These are phyloP conservation scores for Aspergillus novoparasiticus DNA, from an alignment of 2,329 filamentous ascomycete species.

Conservation along the genomic window DNA sequence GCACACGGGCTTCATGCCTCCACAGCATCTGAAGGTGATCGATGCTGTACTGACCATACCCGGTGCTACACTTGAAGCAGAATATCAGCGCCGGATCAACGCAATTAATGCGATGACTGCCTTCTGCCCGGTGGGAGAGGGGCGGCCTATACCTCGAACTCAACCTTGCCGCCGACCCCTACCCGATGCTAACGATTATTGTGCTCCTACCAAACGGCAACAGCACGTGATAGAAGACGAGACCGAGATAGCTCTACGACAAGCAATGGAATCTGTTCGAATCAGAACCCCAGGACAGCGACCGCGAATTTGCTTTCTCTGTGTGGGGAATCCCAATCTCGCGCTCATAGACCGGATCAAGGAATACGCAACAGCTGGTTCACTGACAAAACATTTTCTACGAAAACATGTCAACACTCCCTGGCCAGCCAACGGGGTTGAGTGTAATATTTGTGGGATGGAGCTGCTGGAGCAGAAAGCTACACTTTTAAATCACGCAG, in stretches of 20 bases:
- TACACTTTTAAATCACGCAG: constrained; percentile 22
- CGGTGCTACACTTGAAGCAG: constrained; percentile 22
- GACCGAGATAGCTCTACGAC: too few species aligned
- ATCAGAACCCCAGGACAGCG: too few species aligned
- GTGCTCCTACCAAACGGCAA: constrained; percentile 48
- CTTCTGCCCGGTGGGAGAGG: constrained; percentile 28
- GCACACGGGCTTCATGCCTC: constrained; percentile 23
- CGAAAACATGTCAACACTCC: constrained; percentile 20
- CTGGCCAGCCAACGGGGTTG: constrained; percentile 17
- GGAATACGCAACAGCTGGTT: too few species aligned
- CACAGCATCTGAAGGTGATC: constrained; percentile 26
- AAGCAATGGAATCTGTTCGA: too few species aligned
- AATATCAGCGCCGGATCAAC: constrained; percentile 26
- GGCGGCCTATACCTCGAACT: constrained; percentile 11
- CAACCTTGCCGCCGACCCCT: constrained; percentile 33
- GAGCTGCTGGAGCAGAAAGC: constrained; percentile 14
- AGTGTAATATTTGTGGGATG: constrained; percentile 19
- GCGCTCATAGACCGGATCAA: too few species aligned
- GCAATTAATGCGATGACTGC: constrained; percentile 27
- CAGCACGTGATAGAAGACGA: too few species aligned
- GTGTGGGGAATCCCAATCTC: too few species aligned
- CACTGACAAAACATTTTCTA: not conserved
- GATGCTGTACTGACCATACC: constrained; percentile 26
- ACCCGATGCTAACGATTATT: constrained; percentile 54
- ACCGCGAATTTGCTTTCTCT: too few species aligned